phyloP scores from a whole-genome alignment of 2,329 filamentous ascomycete species.

The Aurifilum marmelostoma region DNA sequence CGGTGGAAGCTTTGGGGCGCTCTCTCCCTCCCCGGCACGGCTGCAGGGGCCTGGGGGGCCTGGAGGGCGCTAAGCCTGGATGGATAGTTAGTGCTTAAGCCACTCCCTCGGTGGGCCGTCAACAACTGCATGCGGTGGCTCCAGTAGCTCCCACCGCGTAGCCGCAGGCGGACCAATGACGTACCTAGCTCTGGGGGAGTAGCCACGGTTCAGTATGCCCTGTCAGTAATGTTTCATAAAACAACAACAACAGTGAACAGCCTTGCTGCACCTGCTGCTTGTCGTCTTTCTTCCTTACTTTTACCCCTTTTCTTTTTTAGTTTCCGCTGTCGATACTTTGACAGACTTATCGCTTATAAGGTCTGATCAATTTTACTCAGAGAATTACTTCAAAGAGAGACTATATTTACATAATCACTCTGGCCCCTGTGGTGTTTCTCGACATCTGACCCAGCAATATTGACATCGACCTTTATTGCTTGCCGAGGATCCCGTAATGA shows the following conservation, averaged over 20 bases:
- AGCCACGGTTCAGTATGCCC: neutral
- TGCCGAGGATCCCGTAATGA: slow-evolving; percentile 1
- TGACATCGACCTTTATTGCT: neutral
- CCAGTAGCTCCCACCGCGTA: neutral
- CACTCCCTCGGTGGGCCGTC: neutral
- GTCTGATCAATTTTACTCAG: neutral
- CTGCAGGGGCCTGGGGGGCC: neutral
- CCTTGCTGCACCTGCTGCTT: slow-evolving; percentile 3
- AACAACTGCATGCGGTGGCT: neutral
- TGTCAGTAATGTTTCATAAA: neutral
- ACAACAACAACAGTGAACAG: neutral
- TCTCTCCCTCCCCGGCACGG: neutral
- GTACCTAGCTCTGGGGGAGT: neutral
- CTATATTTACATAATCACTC: neutral
- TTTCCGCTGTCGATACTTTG: neutral
- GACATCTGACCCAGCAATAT: neutral
- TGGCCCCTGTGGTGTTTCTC: too few species aligned
- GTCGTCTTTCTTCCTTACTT: neutral
- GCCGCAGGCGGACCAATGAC: slow-evolving; percentile 1
- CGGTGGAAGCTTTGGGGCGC: slow-evolving; percentile 13
- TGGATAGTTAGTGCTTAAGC: neutral
- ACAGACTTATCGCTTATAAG: neutral
- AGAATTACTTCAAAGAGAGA: neutral
- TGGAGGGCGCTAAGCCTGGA: neutral
- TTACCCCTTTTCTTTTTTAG: neutral